These are phyloP conservation scores for Piper betle DNA, from an alignment of 164 flowering plant genomes.

Conservation along the genomic window DNA sequence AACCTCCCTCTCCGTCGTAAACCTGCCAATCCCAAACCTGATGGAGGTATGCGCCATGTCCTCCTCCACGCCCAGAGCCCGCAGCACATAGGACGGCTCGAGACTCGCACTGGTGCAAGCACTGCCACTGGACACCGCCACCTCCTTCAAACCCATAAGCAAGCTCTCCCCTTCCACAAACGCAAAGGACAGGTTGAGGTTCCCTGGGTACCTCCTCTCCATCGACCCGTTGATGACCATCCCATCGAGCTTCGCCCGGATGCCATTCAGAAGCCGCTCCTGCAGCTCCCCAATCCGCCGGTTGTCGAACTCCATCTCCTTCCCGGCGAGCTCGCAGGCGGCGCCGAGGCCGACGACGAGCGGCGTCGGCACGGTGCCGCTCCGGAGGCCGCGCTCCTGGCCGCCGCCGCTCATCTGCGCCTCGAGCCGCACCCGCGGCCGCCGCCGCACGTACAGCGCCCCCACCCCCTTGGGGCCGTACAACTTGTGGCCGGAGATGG, in stretches of 20 bases:
- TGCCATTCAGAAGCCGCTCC: conserved; percentile 66
- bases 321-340: conserved; percentile 73
- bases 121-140: conserved; percentile 93
- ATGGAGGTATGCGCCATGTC: conserved; percentile 99
- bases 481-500: conserved; percentile 82
- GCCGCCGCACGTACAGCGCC: conserved; percentile 66
- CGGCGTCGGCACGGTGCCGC: conserved; percentile 95
- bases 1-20: conserved; percentile 84
- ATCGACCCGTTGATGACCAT: conserved; percentile 84
- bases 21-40: conserved; percentile 94
- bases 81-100: conserved; percentile 91
- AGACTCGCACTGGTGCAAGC: conserved; percentile 93
- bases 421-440: conserved; percentile 81
- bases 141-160: conserved; percentile 97
- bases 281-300: conserved; percentile 41
- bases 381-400: conserved; percentile 85
- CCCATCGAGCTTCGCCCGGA: conserved; percentile 52
- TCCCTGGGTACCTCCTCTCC: conserved; percentile 76
- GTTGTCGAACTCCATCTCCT: conserved; percentile 84
- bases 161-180: conserved; percentile 94
- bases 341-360: conserved; percentile 89
- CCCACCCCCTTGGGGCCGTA: conserved; percentile 97
- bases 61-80: conserved; percentile 95
- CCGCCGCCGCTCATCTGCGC: conserved; percentile 96
- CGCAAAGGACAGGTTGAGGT: conserved; percentile 82